Conservation (phyloP, 2,329 filamentous ascomycete genomes). For the Knoxdaviesia capensis region DNA sequence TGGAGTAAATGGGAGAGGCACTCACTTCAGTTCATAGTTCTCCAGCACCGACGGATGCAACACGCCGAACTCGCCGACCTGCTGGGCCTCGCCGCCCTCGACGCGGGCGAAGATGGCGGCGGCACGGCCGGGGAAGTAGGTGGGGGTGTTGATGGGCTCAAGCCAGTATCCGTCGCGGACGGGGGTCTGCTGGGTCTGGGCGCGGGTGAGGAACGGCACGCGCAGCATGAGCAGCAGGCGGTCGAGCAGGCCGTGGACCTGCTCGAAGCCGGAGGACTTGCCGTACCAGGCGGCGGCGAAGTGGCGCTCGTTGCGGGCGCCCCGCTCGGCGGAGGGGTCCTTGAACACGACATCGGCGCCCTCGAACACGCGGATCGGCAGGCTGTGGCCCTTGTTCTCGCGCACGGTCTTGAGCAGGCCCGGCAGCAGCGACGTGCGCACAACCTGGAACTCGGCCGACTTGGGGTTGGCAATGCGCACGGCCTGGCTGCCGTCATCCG, state of each 20-base stretch:
- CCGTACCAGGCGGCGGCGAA: constrained; percentile 94
- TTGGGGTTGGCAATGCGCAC: constrained; percentile 83
- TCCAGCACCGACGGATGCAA: constrained; percentile 83
- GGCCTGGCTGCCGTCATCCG: constrained; percentile 66
- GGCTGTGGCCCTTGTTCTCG: constrained; percentile 74
- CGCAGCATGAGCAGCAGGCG: constrained; percentile 84
- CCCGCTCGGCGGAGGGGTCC: constrained; percentile 60
- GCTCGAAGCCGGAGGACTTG: constrained; percentile 84
- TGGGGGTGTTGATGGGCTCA: constrained; percentile 74
- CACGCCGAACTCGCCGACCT: constrained; percentile 83
- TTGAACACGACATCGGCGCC: constrained; percentile 84
- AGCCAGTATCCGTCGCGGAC: constrained; percentile 72
- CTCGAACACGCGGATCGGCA: constrained; percentile 88
- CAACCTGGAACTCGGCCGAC: constrained; percentile 82
- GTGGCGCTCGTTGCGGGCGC: constrained; percentile 80
- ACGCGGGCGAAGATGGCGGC: constrained; percentile 67
- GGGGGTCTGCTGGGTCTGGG: constrained; percentile 41
- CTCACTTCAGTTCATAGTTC: constrained; percentile 72
- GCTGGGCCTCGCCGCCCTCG: constrained; percentile 43
- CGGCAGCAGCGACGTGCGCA: constrained; percentile 68
- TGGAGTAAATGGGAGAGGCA: constrained; percentile 3
- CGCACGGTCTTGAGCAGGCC: constrained; percentile 84
- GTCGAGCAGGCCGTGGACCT: constrained; percentile 86
- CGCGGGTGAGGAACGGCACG: constrained; percentile 56
- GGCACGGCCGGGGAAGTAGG: constrained; percentile 79